Percentiles rank a stretch among this genome's conserved stretches.
These are phyloP conservation scores for Phytopythium ostracodes DNA, from an alignment of 352 stramenopile species.

Conservation along the genomic window DNA sequence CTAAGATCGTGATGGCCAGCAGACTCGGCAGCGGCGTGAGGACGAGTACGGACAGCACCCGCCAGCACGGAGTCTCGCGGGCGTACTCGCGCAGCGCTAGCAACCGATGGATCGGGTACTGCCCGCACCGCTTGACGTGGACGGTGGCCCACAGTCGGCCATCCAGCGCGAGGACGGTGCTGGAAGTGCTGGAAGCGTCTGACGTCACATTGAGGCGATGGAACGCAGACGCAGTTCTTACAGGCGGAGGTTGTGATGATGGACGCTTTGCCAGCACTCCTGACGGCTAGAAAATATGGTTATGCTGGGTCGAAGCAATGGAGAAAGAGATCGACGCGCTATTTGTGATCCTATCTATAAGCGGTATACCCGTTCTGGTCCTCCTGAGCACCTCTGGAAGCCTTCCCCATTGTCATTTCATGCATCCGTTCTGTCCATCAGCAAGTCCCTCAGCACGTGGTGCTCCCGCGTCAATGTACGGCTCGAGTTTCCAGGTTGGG, in stretches of 20 bases:
- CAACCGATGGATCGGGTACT: background rate
- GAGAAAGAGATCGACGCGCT: too few species aligned
- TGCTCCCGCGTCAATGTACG: background rate
- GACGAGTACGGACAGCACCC: background rate
- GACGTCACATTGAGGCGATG: background rate
- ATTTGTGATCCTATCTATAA: too few species aligned
- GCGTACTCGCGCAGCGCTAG: background rate
- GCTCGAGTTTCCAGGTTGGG: background rate
- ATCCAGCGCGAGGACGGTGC: background rate
- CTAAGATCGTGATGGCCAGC: background rate
- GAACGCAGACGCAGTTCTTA: background rate
- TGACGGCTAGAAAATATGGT: too few species aligned
- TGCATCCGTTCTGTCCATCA: background rate
- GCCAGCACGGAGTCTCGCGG: background rate
- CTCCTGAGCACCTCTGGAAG: too few species aligned
- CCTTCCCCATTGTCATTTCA: background rate
- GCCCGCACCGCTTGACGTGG: background rate
- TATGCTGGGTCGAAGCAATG: too few species aligned
- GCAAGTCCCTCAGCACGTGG: background rate
- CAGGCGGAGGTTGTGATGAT: too few species aligned
- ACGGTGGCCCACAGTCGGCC: background rate
- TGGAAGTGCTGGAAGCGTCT: background rate
- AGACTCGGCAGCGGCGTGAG: constrained; percentile 1
- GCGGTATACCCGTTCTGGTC: too few species aligned
- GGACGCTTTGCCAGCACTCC: too few species aligned